Base-by-base conservation (phyloP, 129 eudicot genomes). In the Lonicera japonica region DNA sequence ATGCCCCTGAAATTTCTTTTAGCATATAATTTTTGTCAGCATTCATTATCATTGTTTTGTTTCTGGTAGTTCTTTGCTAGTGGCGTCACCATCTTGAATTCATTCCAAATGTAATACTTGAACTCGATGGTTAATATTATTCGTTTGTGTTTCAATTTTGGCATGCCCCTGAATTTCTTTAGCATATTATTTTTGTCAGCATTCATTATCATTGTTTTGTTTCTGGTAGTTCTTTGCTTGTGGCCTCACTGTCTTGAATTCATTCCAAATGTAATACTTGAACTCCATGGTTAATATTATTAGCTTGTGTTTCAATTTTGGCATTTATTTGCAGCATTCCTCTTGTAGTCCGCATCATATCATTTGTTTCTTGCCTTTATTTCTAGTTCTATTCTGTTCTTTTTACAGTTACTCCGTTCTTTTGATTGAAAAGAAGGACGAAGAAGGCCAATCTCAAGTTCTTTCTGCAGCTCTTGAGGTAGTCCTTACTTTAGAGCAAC, bases 401-500 rank as follows among this genome's bases (percentile, higher is more conserved):
- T 48, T 64, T 60, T 70, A 58, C 82, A 92, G 99, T 55, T 92
- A 79, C 74, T 86, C 96, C 69, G 96, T 92, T 71, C 83, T 92
- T 54, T 77, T 92, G 88, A 80, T 92, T 72, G 95, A 85, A 71
- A 88, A 85, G 70, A 85, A 81, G 80, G 96, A 92, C 38, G 87
- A 92, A 67, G 96, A 85, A 80, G 99, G 96, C 24, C 99, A 92
- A 74, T 82, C 92, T 61, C 99, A 92, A 68, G 95, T 88, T 76
- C 92, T 92, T 70, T 88, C 99, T 52, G 95, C 99, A 39, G 96
- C 96, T 58, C 77, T 92, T 57, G 92, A 82, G 99, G 99, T 92
- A 74, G 24, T 62, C 21, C 23, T 57, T 17, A 50, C 8, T 23
- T 24, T 56, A 19, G 8, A 0, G 25, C 6, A 10, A 21, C 20